Evolutionary conservation across 345 rosid genomes (phyloP).

Genomic region (Hibiscus trionum): DNA sequence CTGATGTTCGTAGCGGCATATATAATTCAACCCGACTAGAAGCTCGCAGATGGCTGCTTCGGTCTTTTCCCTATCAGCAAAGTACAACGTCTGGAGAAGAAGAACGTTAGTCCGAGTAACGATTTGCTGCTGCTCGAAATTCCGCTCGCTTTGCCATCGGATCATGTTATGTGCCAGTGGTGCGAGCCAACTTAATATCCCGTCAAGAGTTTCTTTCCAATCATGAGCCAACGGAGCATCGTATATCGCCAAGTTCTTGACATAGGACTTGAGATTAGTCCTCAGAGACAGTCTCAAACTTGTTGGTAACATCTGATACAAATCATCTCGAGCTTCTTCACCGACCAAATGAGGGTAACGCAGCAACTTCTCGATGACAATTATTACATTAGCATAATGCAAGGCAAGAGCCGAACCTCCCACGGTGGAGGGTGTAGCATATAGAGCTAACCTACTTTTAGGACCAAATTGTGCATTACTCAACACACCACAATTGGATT

Average conservation of each 20-base stretch:
- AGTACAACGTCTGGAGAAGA: constrained; percentile 74
- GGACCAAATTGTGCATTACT: constrained; percentile 34
- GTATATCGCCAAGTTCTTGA: constrained; percentile 73
- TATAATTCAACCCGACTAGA: constrained; percentile 85
- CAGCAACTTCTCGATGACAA: constrained; percentile 81
- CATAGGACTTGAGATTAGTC: constrained; percentile 60
- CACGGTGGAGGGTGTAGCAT: constrained; percentile 55
- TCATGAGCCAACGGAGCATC: constrained; percentile 95
- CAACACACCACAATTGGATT: constrained; percentile 14
- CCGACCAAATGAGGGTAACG: constrained; percentile 92
- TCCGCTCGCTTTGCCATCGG: constrained; percentile 92
- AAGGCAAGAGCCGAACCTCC: constrained; percentile 89
- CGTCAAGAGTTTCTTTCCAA: constrained; percentile 79
- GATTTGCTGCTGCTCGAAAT: constrained; percentile 86
- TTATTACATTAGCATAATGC: constrained; percentile 85
- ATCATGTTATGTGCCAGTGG: constrained; percentile 94
- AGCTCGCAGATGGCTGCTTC: constrained; percentile 77
- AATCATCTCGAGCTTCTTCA: constrained; percentile 87
- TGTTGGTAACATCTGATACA: constrained; percentile 84
- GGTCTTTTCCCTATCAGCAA: constrained; percentile 78
- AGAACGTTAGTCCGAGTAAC: constrained; percentile 73
- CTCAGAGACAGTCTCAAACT: constrained; percentile 63
- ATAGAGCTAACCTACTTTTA: constrained; percentile 42
- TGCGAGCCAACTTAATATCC: constrained; percentile 77
- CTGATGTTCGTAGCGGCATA: constrained; percentile 82